These are phyloP conservation scores for Plasmodium sp. DNA, from an alignment of 169 alveolate genomes.

Conservation along the genomic window DNA sequence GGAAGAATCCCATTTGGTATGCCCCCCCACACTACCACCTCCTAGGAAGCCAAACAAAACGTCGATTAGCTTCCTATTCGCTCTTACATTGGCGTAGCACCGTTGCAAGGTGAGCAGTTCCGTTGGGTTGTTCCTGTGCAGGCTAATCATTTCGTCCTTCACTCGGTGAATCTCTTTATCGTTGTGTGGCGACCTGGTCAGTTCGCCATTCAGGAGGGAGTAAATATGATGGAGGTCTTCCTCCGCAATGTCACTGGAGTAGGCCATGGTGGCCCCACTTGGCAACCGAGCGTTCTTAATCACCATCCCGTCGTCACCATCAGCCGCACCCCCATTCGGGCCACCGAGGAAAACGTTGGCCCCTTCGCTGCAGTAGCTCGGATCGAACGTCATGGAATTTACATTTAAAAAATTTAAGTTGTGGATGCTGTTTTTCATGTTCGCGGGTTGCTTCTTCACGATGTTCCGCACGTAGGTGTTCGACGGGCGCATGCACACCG, in stretches of 20 bases:
- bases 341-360: neutral
- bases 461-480: slow-evolving; percentile 26
- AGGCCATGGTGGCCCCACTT: neutral
- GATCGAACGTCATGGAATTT: slow-evolving; percentile 41
- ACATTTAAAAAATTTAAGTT: slow-evolving; percentile 23
- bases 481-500: slow-evolving; percentile 1
- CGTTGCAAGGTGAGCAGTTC: slow-evolving; percentile 1
- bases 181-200: neutral
- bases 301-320: neutral
- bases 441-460: slow-evolving; percentile 32
- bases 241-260: neutral
- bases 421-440: slow-evolving; percentile 57
- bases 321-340: neutral
- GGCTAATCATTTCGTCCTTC: slow-evolving; percentile 32
- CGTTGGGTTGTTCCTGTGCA: slow-evolving; percentile 11
- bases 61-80: slow-evolving; percentile 38
- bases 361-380: neutral
- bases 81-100: slow-evolving; percentile 3
- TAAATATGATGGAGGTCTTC: slow-evolving; percentile 52
- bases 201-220: neutral
- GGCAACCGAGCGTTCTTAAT: neutral
- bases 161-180: slow-evolving; percentile 42
- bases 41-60: slow-evolving; percentile 29
- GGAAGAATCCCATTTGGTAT: neutral
- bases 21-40: slow-evolving; percentile 4